Evolutionary conservation across 441 rosid species (phyloP).

Genomic region (Euphorbia celastroides): DNA sequence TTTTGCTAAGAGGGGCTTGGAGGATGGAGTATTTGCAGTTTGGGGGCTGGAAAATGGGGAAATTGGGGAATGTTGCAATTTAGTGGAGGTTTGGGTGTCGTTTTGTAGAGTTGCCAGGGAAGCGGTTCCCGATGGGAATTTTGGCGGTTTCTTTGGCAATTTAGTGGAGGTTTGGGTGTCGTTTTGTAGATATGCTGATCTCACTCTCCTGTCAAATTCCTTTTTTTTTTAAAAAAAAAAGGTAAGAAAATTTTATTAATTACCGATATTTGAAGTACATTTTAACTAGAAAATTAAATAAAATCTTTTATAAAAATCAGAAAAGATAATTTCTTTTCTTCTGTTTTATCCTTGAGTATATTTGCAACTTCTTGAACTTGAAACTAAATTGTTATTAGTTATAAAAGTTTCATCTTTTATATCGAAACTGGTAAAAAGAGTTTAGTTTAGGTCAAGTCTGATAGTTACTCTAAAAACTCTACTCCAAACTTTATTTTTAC

Average conservation of each 20-base stretch:
- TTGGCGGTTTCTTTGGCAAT: constrained; percentile 41
- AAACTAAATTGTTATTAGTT: too few species aligned
- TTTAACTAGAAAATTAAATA: too few species aligned
- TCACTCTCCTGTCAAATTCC: constrained; percentile 26
- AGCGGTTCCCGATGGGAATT: constrained; percentile 38
- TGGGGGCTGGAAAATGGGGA: constrained; percentile 15
- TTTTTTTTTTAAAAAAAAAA: background rate
- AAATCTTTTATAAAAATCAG: too few species aligned
- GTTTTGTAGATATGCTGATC: constrained; percentile 17
- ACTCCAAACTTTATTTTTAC: too few species aligned
- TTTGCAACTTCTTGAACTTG: too few species aligned
- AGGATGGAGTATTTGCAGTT: constrained; percentile 8
- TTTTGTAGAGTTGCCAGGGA: constrained; percentile 37
- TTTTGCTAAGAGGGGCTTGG: constrained; percentile 27
- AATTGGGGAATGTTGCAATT: constrained; percentile 25
- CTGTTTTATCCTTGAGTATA: too few species aligned
- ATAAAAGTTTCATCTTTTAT: too few species aligned
- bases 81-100: constrained; percentile 33
- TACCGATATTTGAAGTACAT: background rate
- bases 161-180: constrained; percentile 1
- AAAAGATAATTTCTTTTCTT: too few species aligned
- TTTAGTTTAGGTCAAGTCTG: too few species aligned
- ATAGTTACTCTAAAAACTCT: too few species aligned
- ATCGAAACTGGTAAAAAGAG: too few species aligned
- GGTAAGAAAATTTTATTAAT: background rate